Base-by-base conservation (phyloP, 352 stramenopile genomes). In the Phytopythium mirpurense region DNA sequence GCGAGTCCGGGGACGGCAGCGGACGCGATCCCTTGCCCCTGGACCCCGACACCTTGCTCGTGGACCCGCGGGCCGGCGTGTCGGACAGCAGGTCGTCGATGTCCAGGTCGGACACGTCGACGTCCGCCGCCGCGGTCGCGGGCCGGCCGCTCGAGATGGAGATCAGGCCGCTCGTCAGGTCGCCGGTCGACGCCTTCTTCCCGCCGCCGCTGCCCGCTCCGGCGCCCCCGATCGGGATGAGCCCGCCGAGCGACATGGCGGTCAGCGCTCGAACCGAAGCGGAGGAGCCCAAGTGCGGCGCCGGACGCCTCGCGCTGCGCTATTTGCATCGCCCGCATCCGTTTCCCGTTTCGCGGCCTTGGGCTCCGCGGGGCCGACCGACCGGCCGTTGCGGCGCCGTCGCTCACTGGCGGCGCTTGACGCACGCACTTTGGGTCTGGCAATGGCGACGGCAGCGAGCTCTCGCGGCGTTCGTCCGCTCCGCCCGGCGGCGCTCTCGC, bases 91-190 rank as follows among this genome's bases (percentile, higher is more conserved):
- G 52, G 24, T 83, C 70, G 34, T 74, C 76, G 2, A 87, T 70
- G 44, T 86, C 67, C 41, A 86, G 81, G 51, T 83, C 71, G 14
- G 46, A 60, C 53, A 80, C 76, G 27, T 85, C 74, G 26, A 78
- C 52, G 49, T 81, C 73, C 54, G 64, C 67, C 37, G 57, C 56
- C 27, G 65, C 51, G 48, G 46, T 27, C 29, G 48, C 38, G 5
- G 43, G 24, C 1, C 59, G 52, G 1, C 55, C 40, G 29, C 45
- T n/a, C 19, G 50, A 58, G 40, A 89, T 74, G 10, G 74, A 83
- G 52, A 90, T 86, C 27, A 88, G 62, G 0, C 79, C 79, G 42
- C 76, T 60, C 1, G 76, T 90, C 34, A 88, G 65, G 29, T 86
- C 68, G 11, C 56, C 78, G 15, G 56, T 23, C 9, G 36, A 44